A percentile compares a stretch with the other conserved stretches of the same genome.
Conservation (phyloP, 495 filamentous ascomycete species). For the Podospora pseudopauciseta region DNA sequence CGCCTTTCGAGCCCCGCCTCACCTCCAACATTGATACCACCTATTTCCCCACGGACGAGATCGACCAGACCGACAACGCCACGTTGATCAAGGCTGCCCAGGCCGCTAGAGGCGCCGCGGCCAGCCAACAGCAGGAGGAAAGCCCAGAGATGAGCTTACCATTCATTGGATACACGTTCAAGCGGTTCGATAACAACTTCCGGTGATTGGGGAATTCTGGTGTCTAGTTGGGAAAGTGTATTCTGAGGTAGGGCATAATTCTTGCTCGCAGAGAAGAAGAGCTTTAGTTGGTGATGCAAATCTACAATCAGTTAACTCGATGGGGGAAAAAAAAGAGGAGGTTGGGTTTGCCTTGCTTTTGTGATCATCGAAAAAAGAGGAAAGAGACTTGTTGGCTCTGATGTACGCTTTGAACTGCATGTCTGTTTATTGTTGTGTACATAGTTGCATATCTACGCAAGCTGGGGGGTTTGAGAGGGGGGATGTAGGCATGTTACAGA, state of each 20-base stretch:
- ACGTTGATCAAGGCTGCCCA: constrained; percentile 65
- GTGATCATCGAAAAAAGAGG: not conserved
- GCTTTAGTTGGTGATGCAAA: not conserved
- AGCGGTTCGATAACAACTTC: constrained; percentile 84
- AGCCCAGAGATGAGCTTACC: constrained; percentile 86
- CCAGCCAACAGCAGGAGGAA: constrained; percentile 39
- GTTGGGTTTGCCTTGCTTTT: not conserved
- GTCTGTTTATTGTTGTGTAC: not conserved
- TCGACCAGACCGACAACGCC: constrained; percentile 84
- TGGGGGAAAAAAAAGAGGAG: not conserved
- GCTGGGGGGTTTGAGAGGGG: not conserved
- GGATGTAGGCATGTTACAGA: not conserved
- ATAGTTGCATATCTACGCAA: not conserved
- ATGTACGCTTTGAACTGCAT: not conserved
- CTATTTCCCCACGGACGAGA: constrained; percentile 98
- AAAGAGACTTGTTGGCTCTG: not conserved
- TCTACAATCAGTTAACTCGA: not conserved
- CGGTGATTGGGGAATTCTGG: constrained; percentile 32
- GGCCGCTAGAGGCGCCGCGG: constrained; percentile 39
- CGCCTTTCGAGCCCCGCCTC: constrained; percentile 91
- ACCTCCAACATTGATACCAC: constrained; percentile 92
- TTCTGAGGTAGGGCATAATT: not conserved
- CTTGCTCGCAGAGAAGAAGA: not conserved
- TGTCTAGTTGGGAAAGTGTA: not conserved
- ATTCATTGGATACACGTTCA: constrained; percentile 98